phyloP scores from a whole-genome alignment of 345 rosid species.

The Salix purpurea region DNA sequence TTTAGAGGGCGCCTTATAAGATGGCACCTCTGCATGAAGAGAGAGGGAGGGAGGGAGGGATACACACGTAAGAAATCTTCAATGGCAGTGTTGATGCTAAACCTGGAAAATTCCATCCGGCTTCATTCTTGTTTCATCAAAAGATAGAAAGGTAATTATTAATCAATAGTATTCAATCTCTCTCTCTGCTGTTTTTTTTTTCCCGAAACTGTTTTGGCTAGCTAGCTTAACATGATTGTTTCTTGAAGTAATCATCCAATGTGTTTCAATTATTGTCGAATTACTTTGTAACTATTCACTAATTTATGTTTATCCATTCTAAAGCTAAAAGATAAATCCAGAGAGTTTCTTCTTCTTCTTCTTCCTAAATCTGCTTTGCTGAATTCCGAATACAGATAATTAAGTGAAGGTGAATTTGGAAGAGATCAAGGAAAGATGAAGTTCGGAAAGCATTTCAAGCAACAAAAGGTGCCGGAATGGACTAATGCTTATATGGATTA shows the following conservation, averaged over 20 bases:
- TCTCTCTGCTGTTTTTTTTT: too few species aligned
- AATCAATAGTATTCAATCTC: background rate
- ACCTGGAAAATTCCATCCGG: background rate
- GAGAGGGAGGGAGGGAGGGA: background rate
- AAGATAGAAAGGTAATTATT: background rate
- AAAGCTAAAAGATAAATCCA: background rate
- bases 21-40: background rate
- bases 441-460: conserved; percentile 60
- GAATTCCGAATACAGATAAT: background rate
- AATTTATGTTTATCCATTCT: background rate
- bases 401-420: background rate
- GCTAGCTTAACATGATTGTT: too few species aligned
- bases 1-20: background rate
- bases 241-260: background rate
- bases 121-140: background rate
- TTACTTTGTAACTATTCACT: background rate
- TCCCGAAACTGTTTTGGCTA: background rate
- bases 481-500: conserved; percentile 64
- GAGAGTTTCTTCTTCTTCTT: background rate
- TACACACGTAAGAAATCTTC: background rate
- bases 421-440: conserved; percentile 36
- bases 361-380: background rate
- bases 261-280: background rate
- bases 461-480: conserved; percentile 73
- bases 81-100: background rate